A percentile compares a stretch with the other conserved stretches of the same genome.
phyloP scores from a whole-genome alignment of 139 green algal genomes.

The Picochlorum sp. region DNA sequence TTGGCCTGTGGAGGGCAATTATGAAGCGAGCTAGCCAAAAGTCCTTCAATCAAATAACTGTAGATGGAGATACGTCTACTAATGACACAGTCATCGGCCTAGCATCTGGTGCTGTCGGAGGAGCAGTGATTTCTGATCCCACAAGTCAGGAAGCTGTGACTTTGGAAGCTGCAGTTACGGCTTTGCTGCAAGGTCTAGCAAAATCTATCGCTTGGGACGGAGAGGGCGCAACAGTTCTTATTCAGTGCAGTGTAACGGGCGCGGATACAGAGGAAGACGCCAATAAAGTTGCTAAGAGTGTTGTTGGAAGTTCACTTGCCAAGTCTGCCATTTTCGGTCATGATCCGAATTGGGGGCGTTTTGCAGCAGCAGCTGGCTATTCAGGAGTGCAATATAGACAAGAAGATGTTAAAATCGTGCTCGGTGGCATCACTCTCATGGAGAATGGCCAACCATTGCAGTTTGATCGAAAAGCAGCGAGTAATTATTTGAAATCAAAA shows the following conservation, averaged over 20 bases:
- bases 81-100: slow-evolving; percentile 75
- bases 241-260: slow-evolving; percentile 68
- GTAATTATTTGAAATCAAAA: slow-evolving; percentile 76
- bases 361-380: slow-evolving; percentile 87
- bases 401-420: slow-evolving; percentile 60
- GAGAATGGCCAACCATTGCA: slow-evolving; percentile 81
- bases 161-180: slow-evolving; percentile 79
- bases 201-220: slow-evolving; percentile 98
- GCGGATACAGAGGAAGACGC: slow-evolving; percentile 37
- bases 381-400: slow-evolving; percentile 80
- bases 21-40: slow-evolving; percentile 43
- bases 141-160: slow-evolving; percentile 34
- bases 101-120: slow-evolving; percentile 50
- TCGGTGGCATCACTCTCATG: slow-evolving; percentile 83
- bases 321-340: slow-evolving; percentile 93
- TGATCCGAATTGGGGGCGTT: slow-evolving; percentile 98
- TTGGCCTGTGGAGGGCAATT: slow-evolving; percentile 68
- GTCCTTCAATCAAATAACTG: slow-evolving; percentile 76
- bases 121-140: slow-evolving; percentile 49
- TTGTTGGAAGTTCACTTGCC: slow-evolving; percentile 70
- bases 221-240: slow-evolving; percentile 91
- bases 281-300: slow-evolving; percentile 56
- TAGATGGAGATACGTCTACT: slow-evolving; percentile 78
- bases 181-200: slow-evolving; percentile 76
- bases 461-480: slow-evolving; percentile 80